Evolutionary conservation across 495 filamentous ascomycete species (phyloP).

Genomic region (Penicillium dipodomyicola): DNA sequence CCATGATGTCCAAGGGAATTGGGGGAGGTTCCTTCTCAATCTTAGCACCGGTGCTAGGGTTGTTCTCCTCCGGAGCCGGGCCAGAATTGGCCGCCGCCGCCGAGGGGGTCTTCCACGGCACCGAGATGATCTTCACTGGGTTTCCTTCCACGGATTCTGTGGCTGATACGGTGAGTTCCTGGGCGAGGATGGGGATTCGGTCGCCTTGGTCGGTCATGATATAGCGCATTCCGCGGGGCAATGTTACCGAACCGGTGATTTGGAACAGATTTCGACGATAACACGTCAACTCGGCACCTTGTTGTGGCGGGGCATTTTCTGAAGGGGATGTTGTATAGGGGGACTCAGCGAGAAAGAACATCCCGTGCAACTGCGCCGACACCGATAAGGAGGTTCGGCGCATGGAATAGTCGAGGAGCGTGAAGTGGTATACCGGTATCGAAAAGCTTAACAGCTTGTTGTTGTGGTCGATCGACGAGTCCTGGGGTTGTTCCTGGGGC

Average conservation of each 20-base stretch:
- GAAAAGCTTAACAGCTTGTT: slow-evolving; percentile 82
- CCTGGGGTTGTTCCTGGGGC: slow-evolving; percentile 39
- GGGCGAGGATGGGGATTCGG: slow-evolving; percentile 67
- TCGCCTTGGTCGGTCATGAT: slow-evolving; percentile 77
- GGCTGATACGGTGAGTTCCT: slow-evolving; percentile 77
- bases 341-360: slow-evolving; percentile 92
- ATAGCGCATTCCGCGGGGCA: slow-evolving; percentile 69
- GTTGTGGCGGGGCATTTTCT: slow-evolving; percentile 59
- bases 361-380: slow-evolving; percentile 83
- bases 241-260: slow-evolving; percentile 76
- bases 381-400: slow-evolving; percentile 60
- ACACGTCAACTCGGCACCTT: slow-evolving; percentile 76
- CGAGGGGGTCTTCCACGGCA: slow-evolving; percentile 82
- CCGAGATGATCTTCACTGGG: slow-evolving; percentile 83
- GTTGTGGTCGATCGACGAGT: slow-evolving; percentile 61
- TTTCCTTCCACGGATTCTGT: slow-evolving; percentile 91
- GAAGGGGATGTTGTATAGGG: slow-evolving; percentile 65
- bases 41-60: slow-evolving; percentile 54
- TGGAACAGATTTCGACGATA: slow-evolving; percentile 90
- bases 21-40: slow-evolving; percentile 63
- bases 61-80: slow-evolving; percentile 46
- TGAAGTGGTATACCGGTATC: slow-evolving; percentile 63
- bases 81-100: slow-evolving; percentile 57
- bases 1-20: slow-evolving; percentile 70
- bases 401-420: slow-evolving; percentile 65